Conservation (phyloP, 331 rosid genomes). For the Phaseolus coccineus region DNA sequence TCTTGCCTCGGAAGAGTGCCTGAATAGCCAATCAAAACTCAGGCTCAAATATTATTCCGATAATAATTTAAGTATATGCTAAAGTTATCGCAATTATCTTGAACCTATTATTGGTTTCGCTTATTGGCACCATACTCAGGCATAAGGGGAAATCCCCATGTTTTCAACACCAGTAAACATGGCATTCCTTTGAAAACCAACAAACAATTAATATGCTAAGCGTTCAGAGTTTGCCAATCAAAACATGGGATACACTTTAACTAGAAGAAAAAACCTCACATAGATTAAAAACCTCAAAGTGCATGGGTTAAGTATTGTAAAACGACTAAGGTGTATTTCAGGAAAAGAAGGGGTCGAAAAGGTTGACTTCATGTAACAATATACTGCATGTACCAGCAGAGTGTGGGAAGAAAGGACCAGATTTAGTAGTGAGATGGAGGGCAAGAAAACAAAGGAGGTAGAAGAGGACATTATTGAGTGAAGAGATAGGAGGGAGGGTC, state of each 20-base stretch:
- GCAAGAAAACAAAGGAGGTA: too few relatives aligned
- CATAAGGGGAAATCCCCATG: background rate
- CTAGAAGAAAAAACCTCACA: background rate
- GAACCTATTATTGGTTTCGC: background rate
- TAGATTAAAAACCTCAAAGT: background rate
- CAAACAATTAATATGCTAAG: background rate
- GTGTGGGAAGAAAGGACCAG: too few relatives aligned
- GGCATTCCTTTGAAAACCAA: slow-evolving; percentile 27
- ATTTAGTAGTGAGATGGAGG: too few relatives aligned
- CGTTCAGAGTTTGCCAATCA: slow-evolving; percentile 12
- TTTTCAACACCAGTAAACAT: slow-evolving; percentile 31
- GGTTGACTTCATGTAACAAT: too few relatives aligned
- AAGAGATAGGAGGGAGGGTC: too few relatives aligned
- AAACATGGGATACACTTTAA: slow-evolving; percentile 3
- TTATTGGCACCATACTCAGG: background rate
- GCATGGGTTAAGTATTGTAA: background rate
- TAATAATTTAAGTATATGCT: background rate
- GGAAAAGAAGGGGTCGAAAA: background rate
- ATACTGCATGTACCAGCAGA: too few relatives aligned
- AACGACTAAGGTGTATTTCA: background rate
- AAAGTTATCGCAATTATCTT: background rate
- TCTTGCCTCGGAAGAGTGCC: background rate
- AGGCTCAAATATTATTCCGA: background rate
- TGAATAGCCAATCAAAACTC: background rate
- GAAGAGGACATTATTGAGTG: too few relatives aligned